Conservation (phyloP, 352 stramenopile genomes). For the Globisporangium orthogonon region DNA sequence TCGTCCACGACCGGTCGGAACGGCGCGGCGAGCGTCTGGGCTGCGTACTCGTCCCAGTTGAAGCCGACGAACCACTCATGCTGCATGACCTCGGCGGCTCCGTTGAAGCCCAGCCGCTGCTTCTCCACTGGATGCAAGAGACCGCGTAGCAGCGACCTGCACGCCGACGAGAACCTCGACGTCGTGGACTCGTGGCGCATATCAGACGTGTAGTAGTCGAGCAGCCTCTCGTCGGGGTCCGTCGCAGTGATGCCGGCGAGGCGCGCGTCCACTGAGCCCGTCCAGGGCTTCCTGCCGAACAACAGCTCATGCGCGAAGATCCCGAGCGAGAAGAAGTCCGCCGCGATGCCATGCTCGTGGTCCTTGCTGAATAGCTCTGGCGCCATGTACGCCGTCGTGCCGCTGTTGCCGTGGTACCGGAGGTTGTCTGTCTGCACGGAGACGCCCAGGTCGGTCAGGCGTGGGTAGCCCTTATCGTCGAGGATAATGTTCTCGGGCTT, state of each 20-base stretch:
- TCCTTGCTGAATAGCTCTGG: slow-evolving; percentile 54
- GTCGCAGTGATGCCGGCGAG: slow-evolving; percentile 30
- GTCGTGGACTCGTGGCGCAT: slow-evolving; percentile 24
- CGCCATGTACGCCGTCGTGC: slow-evolving; percentile 65
- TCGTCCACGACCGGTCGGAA: slow-evolving; percentile 51
- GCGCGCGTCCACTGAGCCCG: slow-evolving; percentile 18
- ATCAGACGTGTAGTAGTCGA: slow-evolving; percentile 48
- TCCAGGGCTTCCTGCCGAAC: slow-evolving; percentile 40
- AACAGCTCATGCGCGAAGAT: slow-evolving; percentile 53
- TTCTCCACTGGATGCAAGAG: slow-evolving; percentile 44
- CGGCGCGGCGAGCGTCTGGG: slow-evolving; percentile 25
- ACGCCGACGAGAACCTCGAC: slow-evolving; percentile 19
- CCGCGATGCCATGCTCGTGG: slow-evolving; percentile 43
- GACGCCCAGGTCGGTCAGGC: slow-evolving; percentile 69
- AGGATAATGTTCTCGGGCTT: slow-evolving; percentile 87
- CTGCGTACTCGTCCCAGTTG: slow-evolving; percentile 42
- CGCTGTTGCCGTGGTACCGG: slow-evolving; percentile 45
- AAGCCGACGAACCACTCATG: slow-evolving; percentile 55
- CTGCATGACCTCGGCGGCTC: slow-evolving; percentile 33
- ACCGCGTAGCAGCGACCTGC: slow-evolving; percentile 37
- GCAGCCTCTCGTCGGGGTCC: slow-evolving; percentile 12
- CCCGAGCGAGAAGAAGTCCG: slow-evolving; percentile 63
- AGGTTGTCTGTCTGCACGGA: slow-evolving; percentile 43
- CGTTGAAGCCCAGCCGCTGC: slow-evolving; percentile 29
- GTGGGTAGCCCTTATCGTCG: slow-evolving; percentile 66